Evolutionary conservation across 1,284 basidiomycete genomes (phyloP).

Genomic region (Boletus mariae): DNA sequence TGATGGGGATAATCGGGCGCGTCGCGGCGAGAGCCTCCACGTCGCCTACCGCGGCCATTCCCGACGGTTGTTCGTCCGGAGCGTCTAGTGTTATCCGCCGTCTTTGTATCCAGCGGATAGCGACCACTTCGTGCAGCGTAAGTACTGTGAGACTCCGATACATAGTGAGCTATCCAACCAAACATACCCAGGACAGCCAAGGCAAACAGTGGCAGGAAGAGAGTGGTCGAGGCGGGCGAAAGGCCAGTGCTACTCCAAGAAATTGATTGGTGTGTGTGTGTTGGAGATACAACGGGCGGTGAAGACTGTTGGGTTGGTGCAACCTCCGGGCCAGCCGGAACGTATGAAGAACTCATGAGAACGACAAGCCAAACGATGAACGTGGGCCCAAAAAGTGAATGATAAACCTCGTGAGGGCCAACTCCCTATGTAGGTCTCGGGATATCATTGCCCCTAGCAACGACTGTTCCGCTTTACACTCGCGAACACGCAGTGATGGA

Average conservation of each 20-base stretch:
- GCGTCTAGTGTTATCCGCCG: slow-evolving; percentile 1
- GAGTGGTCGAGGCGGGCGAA: slow-evolving; percentile 3
- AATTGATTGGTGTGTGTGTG: neutral
- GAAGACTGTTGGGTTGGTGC: neutral
- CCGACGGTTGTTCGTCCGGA: slow-evolving; percentile 3
- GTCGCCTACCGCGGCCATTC: slow-evolving; percentile 13
- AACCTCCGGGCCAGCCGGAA: slow-evolving; percentile 10
- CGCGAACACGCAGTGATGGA: neutral
- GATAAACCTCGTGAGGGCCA: neutral
- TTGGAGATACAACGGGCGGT: neutral
- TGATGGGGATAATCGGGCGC: slow-evolving; percentile 22
- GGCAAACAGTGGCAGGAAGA: slow-evolving; percentile 17
- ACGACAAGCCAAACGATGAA: neutral
- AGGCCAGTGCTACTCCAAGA: neutral
- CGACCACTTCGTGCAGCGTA: neutral
- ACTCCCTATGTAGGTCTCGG: neutral
- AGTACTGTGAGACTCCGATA: neutral
- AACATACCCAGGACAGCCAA: slow-evolving; percentile 23
- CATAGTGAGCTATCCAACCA: neutral
- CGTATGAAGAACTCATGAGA: slow-evolving; percentile 8
- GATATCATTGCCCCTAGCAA: slow-evolving; percentile 17
- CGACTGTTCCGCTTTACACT: neutral
- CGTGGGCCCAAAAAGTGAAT: neutral
- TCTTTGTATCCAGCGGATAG: slow-evolving; percentile 11
- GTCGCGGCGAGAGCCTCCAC: slow-evolving; percentile 14